Evolutionary conservation across 805 yeast species (phyloP), one percentile per base, ranked within the genome.

Genomic region (Wickerhamomyces tratensis): DNA sequence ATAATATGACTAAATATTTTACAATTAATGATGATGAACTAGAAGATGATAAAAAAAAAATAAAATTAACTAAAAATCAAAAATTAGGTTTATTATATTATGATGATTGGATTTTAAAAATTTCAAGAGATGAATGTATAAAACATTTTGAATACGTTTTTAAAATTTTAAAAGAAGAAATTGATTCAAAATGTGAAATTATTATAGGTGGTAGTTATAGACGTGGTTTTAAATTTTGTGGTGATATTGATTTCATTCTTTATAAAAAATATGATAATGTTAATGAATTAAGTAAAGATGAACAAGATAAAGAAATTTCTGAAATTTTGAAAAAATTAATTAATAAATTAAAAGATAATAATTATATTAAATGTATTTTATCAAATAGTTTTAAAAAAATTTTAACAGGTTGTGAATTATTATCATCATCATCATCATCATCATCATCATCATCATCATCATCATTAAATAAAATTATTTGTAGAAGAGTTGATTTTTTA

Each of bases 401-500:
- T 53, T 55, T 49, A 37, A 66, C 67, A 12, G 74, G 75, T 1
- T 58, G 60, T 38, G 50, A 56, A 25, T 52, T 68, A 11, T 27
- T 9, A 27, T 27, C 30, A 27, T 27, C 30, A 27, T 27, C 49
- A 53, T 14, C 48, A 51, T 14, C 46, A 57, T 11, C 48, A 51
- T 10, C n/a, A n/a, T n/a, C n/a, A n/a, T n/a, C n/a, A n/a, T n/a
- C n/a, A n/a, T n/a, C n/a, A n/a, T n/a, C n/a, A n/a, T 47, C 54
- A 7, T 47, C 48, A 8, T 54, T 49, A 6, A 49, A 48, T 40
- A 42, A 44, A 20, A 20, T 27, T 27, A 54, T 52, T 10, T 73
- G 78, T 61, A 64, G 82, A n/a, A 60, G 82, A 43, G 58, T 77
- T 47, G 82, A 77, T 48, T 64, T 77, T 35, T 51, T 77, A 36